These are phyloP conservation scores for Citrus glauca DNA, from an alignment of 345 rosid species.

Conservation along the genomic window DNA sequence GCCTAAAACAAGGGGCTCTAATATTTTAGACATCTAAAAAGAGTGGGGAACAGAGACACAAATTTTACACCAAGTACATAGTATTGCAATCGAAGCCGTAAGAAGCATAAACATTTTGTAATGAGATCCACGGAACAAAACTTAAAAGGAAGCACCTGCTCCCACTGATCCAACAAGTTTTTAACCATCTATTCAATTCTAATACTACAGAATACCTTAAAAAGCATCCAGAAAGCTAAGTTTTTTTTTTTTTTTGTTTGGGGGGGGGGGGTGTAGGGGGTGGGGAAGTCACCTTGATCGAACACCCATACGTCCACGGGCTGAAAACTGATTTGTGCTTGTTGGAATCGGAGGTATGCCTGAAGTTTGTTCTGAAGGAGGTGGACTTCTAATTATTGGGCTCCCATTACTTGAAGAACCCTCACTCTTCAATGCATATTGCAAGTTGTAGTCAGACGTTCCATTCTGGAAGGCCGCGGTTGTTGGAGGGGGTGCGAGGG, in stretches of 20 bases:
- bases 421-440: slow-evolving; percentile 49
- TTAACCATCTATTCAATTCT: background rate
- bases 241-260: too few relatives aligned
- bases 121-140: background rate
- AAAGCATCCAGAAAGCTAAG: background rate
- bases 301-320: slow-evolving; percentile 86
- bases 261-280: too few relatives aligned
- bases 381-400: slow-evolving; percentile 41
- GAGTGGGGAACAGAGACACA: background rate
- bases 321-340: slow-evolving; percentile 78
- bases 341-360: slow-evolving; percentile 87
- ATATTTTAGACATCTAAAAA: background rate
- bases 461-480: slow-evolving; percentile 65
- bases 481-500: slow-evolving; percentile 87
- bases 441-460: slow-evolving; percentile 55
- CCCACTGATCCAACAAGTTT: background rate
- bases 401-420: slow-evolving; percentile 49
- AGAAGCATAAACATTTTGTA: background rate
- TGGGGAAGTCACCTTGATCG: slow-evolving; percentile 59
- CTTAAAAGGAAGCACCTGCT: background rate
- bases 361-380: slow-evolving; percentile 44
- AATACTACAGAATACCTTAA: background rate
- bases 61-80: background rate
- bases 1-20: background rate
- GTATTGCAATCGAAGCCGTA: background rate